Evolutionary conservation across 202 grass and related monocot species (phyloP), one percentile per base, ranked within the genome.

Genomic region (Alloteropsis angusta): DNA sequence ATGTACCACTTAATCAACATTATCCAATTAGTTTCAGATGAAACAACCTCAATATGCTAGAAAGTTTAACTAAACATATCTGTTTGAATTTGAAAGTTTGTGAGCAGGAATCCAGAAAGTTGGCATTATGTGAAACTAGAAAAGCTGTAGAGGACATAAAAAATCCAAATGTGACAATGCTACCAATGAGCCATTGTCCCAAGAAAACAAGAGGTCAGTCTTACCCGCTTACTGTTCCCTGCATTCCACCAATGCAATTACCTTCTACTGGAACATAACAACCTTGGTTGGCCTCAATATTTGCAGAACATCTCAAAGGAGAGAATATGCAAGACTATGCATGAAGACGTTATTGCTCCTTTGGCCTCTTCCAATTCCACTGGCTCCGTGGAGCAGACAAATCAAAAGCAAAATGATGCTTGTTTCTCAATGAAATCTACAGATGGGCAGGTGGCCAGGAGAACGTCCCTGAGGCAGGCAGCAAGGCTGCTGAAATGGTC

Each of bases 401-500:
- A 55, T n/a, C 78, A 56, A 26, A 61, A 50, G 49, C 54, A 79
- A 38, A 71, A 68, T 39, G 68, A 46, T 57, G 12, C 25, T 19
- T 37, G 41, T 68, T 55, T 37, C 34, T 69, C 4, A 4, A 56
- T 10, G 18, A 59, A 68, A 68, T 28, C 44, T 60, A 56, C 48
- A 16, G 49, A 75, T 19, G 75, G 76, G 49, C 71, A 45, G 9
- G 72, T 38, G 23, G 2, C 44, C 5, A 65, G 62, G 36, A 80
- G 78, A 47, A 85, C 62, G 32, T 87, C 84, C 42, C 52, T 66
- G 36, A 64, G 87, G 26, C 81, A 47, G 75, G 86, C 86, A 26
- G 77, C 86, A 78, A 47, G 75, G 86, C 86, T 35, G 77, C 86
- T 60, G 89, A 81, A 58, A 92, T 89, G 68, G 82, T 87, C 5